phyloP scores from a whole-genome alignment of 345 rosid genomes.

The Populus deltoides region DNA sequence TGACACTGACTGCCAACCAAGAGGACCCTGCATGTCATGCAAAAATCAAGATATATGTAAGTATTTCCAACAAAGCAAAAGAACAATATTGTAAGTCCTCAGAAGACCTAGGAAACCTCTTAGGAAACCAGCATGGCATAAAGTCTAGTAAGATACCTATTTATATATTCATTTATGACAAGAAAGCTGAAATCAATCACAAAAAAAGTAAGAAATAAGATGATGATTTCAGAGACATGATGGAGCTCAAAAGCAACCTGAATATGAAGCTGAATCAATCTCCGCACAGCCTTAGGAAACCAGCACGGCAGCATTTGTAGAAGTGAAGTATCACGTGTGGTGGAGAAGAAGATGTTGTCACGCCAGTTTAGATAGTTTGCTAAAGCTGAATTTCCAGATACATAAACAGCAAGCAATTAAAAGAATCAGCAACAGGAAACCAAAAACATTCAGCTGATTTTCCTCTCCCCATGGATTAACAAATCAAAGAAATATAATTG shows the following conservation, averaged over 20 bases:
- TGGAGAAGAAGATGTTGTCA: conserved; percentile 81
- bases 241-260: conserved; percentile 50
- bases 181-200: conserved; percentile 10
- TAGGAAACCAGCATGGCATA: neutral
- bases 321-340: conserved; percentile 85
- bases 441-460: neutral
- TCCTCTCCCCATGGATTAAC: neutral
- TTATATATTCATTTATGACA: neutral
- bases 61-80: neutral
- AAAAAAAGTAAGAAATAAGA: neutral
- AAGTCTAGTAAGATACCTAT: neutral
- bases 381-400: conserved; percentile 47
- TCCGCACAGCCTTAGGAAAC: conserved; percentile 90
- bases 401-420: conserved; percentile 9
- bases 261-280: conserved; percentile 84
- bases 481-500: conserved; percentile 17
- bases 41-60: conserved; percentile 14
- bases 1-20: conserved; percentile 83
- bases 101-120: neutral
- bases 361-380: conserved; percentile 87
- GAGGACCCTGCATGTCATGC: conserved; percentile 68
- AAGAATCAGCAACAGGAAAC: conserved; percentile 7
- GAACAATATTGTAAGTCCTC: neutral
- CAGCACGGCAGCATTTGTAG: conserved; percentile 93
- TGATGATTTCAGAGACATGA: conserved; percentile 14